Base-by-base conservation (phyloP, 1,284 basidiomycete genomes). In the Omphalotus olearius region DNA sequence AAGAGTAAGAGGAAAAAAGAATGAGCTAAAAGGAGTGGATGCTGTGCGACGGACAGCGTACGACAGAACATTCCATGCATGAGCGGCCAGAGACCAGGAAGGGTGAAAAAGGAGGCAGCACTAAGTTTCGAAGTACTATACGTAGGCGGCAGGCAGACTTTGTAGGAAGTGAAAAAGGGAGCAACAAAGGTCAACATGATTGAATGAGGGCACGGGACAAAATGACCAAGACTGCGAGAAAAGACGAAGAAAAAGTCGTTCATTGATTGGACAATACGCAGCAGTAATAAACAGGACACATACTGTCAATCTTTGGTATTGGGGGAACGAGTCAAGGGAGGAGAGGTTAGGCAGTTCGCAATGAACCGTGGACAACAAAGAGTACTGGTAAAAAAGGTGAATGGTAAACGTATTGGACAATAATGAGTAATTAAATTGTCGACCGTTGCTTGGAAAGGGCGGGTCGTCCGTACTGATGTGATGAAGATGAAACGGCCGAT, bases 291-390 rank as follows among this genome's bases (percentile, higher is more conserved):
- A 33, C 30, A 33, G 7, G 13, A 13, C 30, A 33, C 30, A 33
- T 33, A 33, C 30, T 33, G 30, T 33, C 30, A 33, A 33, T 33
- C 30, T 33, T 33, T 9, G 30, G 9, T 33, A 33, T 35, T 33
- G 30, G 44, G n/a, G n/a, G 6, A 45, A 26, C 0, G 74, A 73
- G 11, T 68, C 78, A 59, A 89, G 83, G 11, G 82, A 83, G 59
- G 76, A 71, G 52, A 75, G 71, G 57, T 75, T 71, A 10, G 44
- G 39, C 17, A 38, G 50, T n/a, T 40, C 28, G 17, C 23, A 37
- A 17, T 16, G 47, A 13, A 38, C 62, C 6, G 6, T 14, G 30
- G 30, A 42, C 33, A 43, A 43, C 18, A 17, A 40, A 23, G 13
- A 13, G n/a, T 40, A 23, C 9, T 33, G 30, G 30, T 33, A 33